Base-by-base conservation (phyloP, 352 stramenopile species). In the Thalassiosira hispida region DNA sequence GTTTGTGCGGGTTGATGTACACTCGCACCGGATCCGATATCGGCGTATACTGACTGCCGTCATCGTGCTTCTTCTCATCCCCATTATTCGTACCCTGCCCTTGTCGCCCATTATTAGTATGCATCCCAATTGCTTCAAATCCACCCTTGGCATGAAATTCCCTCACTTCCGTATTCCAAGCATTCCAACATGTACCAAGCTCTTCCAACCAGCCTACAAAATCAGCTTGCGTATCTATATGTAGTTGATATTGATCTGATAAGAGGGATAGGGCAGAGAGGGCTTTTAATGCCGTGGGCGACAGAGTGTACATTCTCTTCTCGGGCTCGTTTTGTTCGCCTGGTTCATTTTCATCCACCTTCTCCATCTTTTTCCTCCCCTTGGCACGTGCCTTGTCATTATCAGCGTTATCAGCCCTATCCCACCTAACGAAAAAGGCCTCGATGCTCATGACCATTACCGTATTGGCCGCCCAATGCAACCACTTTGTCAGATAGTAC, bases 221-320 rank as follows among this genome's bases (percentile, higher is more conserved):
- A 25, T 67, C 49, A 6, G 22, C 25, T 25, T 70, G 57, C 33
- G 22, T 52, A 38, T 73, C 11, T 22, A 55, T 33, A 38, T 44
- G 56, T 25, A 79, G 29, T 62, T 73, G 60, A 73, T 79, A 79
- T 73, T 79, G 72, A 29, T 80, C 72, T 3, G 62, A 55, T 23
- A 80, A 35, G 8, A 80, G 31, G 1, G 72, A 80, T 12, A 80
- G 56, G 12, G 72, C 72, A 20, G 72, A 62, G 44, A 80, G 40
- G 18, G 44, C 53, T 44, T 64, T 61, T 7, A 76, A 31, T 7
- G 55, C 16, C 6, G 61, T 18, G 14, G 46, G 1, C 1, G 40
- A 14, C 8, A 68, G 22, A 11, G 20, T 38, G 20, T 68, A 68
- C 18, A 56, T 38, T 23, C 44, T 57, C 22, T 67, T 55, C 46